These are phyloP conservation scores for Niveomyces coronatus DNA, from an alignment of 2,329 filamentous ascomycete species.

Conservation along the genomic window DNA sequence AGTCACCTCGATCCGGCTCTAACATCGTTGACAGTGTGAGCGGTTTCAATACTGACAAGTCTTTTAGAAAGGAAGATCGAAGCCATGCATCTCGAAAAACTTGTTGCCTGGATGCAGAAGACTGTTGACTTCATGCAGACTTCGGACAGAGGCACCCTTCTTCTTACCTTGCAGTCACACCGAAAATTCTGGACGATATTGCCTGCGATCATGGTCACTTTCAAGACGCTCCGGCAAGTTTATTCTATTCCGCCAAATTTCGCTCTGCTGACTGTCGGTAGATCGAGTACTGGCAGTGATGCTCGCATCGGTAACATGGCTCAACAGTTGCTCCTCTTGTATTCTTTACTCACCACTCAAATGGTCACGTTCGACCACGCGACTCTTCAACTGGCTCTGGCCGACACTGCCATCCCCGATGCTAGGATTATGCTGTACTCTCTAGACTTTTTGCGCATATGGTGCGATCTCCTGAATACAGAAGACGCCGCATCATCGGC, in stretches of 20 bases:
- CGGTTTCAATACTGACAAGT: too few relatives aligned
- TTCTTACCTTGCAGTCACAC: constrained; percentile 1
- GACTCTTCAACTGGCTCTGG: neutral
- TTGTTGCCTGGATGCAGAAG: constrained; percentile 30
- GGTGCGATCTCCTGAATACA: neutral
- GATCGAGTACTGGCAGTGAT: neutral
- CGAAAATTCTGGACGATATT: constrained; percentile 3
- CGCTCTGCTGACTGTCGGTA: neutral
- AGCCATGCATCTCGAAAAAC: constrained; percentile 20
- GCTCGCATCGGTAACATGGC: too few relatives aligned
- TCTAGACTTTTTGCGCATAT: neutral
- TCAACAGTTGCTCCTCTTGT: neutral
- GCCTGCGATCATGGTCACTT: neutral
- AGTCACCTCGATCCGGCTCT: constrained; percentile 8
- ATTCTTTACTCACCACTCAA: constrained; percentile 4
- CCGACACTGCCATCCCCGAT: neutral
- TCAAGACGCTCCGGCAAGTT: neutral
- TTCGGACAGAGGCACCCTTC: constrained; percentile 17
- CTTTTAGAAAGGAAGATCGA: neutral
- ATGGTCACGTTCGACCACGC: constrained; percentile 1
- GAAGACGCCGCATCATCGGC: neutral
- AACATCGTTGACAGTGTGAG: too few relatives aligned
- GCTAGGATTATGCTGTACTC: constrained; percentile 1
- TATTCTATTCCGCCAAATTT: too few relatives aligned
- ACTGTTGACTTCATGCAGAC: constrained; percentile 32